phyloP scores from a whole-genome alignment of 176 grass and related monocot genomes.

The Oryza meridionalis region DNA sequence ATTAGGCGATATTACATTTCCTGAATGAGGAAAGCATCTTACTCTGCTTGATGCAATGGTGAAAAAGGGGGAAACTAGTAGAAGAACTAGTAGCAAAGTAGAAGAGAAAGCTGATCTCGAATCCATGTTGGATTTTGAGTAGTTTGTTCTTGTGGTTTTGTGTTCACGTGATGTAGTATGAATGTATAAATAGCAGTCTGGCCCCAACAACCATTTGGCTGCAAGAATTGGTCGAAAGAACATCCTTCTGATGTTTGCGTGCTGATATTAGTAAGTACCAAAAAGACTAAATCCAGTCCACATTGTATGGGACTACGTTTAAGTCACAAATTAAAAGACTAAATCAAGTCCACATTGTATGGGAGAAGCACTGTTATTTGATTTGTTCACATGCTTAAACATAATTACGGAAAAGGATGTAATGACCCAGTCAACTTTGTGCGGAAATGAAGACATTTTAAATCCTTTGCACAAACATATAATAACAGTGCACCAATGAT shows the following conservation, averaged over 20 bases:
- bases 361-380: too few species aligned
- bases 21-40: neutral
- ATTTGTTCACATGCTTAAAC: too few species aligned
- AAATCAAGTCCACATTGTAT: neutral
- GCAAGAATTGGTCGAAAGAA: neutral
- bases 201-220: neutral
- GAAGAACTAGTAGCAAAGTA: constrained; percentile 4
- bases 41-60: constrained; percentile 27
- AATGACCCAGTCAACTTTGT: too few species aligned
- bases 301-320: too few species aligned
- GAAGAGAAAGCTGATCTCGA: constrained; percentile 11
- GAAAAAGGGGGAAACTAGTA: neutral
- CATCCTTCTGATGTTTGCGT: neutral
- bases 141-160: neutral
- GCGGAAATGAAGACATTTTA: too few species aligned
- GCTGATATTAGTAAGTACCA: neutral
- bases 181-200: constrained; percentile 1
- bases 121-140: neutral
- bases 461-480: too few species aligned
- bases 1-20: neutral
- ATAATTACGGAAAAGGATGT: too few species aligned
- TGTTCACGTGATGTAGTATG: neutral
- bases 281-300: too few species aligned
- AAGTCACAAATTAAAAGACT: neutral
- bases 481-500: too few species aligned